phyloP scores from a whole-genome alignment of 1,139 yeast genomes.

The Debaryomyces udenii region DNA sequence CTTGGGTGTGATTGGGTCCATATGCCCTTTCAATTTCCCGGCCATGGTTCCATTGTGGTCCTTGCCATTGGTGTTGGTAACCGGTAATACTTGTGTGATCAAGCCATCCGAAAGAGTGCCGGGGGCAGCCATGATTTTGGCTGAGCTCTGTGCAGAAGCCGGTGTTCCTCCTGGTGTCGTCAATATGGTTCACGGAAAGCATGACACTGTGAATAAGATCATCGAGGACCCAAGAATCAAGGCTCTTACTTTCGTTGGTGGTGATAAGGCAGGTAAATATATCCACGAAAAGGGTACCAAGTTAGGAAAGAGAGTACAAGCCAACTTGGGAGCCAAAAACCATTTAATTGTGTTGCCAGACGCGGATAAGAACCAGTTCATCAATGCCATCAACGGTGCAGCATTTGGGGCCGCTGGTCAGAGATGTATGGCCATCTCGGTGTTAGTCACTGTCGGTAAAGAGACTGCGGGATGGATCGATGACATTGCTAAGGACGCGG shows the following conservation, averaged over 20 bases:
- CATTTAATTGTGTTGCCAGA: slow-evolving; percentile 76
- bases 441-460: slow-evolving; percentile 74
- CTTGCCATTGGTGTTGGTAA: slow-evolving; percentile 71
- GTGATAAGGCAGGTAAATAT: slow-evolving; percentile 76
- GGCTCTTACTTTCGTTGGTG: slow-evolving; percentile 80
- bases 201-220: slow-evolving; percentile 73
- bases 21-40: slow-evolving; percentile 80
- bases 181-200: slow-evolving; percentile 76
- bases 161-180: slow-evolving; percentile 81
- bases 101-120: slow-evolving; percentile 83
- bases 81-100: slow-evolving; percentile 76
- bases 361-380: slow-evolving; percentile 66
- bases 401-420: slow-evolving; percentile 89
- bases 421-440: slow-evolving; percentile 83
- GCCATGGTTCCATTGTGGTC: slow-evolving; percentile 90
- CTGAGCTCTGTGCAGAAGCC: slow-evolving; percentile 73
- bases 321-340: slow-evolving; percentile 78
- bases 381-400: slow-evolving; percentile 73
- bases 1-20: slow-evolving; percentile 68
- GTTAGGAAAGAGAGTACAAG: slow-evolving; percentile 76
- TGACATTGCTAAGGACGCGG: slow-evolving; percentile 63
- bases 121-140: slow-evolving; percentile 77
- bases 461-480: slow-evolving; percentile 61
- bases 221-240: slow-evolving; percentile 76
- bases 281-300: slow-evolving; percentile 69